Evolutionary conservation across 1,284 basidiomycete species (phyloP).

Genomic region (Puccinia horiana): DNA sequence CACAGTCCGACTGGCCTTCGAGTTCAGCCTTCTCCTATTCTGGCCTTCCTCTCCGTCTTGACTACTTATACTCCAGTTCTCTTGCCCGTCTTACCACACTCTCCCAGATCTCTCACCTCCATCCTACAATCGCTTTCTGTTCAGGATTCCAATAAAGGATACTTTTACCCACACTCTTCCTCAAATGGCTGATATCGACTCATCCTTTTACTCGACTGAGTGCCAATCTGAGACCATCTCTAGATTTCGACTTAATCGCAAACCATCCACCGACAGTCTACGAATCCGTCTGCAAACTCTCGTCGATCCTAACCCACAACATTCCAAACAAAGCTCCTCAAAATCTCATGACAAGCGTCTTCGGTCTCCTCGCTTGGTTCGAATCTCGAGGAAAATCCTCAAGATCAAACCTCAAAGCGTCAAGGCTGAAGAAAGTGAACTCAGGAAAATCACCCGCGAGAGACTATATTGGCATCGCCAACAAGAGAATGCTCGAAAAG

Average conservation of each 20-base stretch:
- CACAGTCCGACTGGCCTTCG: background rate
- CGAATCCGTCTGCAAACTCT: background rate
- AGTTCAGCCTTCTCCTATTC: background rate
- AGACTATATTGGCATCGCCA: background rate
- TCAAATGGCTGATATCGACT: background rate
- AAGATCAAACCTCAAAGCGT: background rate
- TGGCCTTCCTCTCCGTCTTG: background rate
- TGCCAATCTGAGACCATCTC: background rate
- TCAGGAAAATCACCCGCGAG: conserved; percentile 10
- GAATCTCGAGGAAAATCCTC: background rate
- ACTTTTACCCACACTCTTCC: background rate
- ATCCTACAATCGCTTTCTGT: background rate
- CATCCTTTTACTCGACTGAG: background rate
- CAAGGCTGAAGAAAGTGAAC: background rate
- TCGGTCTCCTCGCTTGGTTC: background rate
- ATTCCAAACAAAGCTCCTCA: background rate
- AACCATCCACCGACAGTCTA: conserved; percentile 8
- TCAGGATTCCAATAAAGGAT: background rate
- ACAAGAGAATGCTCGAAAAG: background rate
- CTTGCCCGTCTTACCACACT: background rate
- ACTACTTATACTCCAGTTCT: background rate
- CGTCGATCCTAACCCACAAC: background rate
- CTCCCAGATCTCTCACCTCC: background rate
- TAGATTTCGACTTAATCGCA: background rate
- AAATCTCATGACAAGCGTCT: background rate